Evolutionary conservation across 1,284 basidiomycete genomes (phyloP), one percentile per base, ranked within the genome.

Genomic region (Spongiforma sp.): DNA sequence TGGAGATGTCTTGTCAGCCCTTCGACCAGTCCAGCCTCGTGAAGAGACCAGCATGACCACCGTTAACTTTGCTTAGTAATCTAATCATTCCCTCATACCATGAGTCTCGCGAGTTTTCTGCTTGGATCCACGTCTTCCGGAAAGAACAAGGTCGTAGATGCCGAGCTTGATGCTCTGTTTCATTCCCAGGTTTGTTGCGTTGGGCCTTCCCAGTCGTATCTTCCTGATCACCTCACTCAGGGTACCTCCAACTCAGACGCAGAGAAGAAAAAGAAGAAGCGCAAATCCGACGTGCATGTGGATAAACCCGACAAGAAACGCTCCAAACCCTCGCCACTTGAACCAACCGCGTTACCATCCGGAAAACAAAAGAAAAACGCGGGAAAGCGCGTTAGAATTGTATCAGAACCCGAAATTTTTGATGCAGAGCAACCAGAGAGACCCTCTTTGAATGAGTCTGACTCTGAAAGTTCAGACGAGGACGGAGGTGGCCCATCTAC

Each of bases 101-200:
- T 78, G 74, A 75, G 77, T 55, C 72, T 75, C 26, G 36, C 77
- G 32, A 66, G 64, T 14, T 61, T 78, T 58, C 67, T 75, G 4
- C 50, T 78, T 24, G 67, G 66, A 48, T 39, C 62, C 33, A 68
- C 67, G 54, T 28, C 64, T n/a, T 68, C 67, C 57, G 61, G 63
- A 15, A 76, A 73, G 61, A 65, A 68, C 32, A 69, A 64, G 54
- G 36, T 26, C 10, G 64, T 77, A 53, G 74, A 75, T 32, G 58
- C 63, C 0, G 74, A 75, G 14, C 73, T 75, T 12, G 75, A 78
- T 15, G 59, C 67, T 17, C 48, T 75, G 43, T 77, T 75, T 37
- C 59, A 58, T n/a, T 62, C 65, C 15, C 63, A 65, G 50, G 74
- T 77, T 36, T 37, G 71, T 59, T 32, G 17, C 19, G 11, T 37